These are phyloP conservation scores for Ulmus americana DNA, from an alignment of 331 rosid genomes.

Conservation along the genomic window DNA sequence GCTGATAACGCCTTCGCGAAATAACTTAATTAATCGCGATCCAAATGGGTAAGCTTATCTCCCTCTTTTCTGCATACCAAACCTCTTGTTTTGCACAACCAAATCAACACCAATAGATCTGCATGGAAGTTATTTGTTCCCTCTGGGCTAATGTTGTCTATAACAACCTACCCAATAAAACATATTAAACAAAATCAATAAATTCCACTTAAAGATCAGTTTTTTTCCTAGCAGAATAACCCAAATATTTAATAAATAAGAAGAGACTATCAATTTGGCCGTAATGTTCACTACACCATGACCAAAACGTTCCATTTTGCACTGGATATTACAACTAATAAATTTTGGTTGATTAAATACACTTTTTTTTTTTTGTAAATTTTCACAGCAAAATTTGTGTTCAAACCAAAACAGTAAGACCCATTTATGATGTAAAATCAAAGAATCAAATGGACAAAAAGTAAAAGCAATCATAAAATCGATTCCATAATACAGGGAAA, in stretches of 20 bases:
- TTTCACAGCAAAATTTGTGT: not conserved
- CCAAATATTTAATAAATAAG: not conserved
- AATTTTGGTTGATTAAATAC: not conserved
- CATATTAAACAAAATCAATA: slow-evolving; percentile 14
- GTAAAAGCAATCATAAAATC: not conserved
- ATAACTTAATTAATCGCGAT: slow-evolving; percentile 26
- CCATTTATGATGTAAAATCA: not conserved
- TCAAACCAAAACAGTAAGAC: not conserved
- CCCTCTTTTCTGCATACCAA: slow-evolving; percentile 12
- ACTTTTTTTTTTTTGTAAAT: not conserved
- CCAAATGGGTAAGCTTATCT: slow-evolving; percentile 25
- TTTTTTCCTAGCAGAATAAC: slow-evolving; percentile 2
- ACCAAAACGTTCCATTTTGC: not conserved
- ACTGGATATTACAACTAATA: not conserved
- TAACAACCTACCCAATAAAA: slow-evolving; percentile 39
- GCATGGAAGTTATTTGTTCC: slow-evolving; percentile 47
- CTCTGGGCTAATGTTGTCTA: slow-evolving; percentile 35
- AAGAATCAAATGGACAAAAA: not conserved
- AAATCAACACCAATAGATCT: slow-evolving; percentile 48
- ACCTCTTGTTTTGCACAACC: slow-evolving; percentile 36
- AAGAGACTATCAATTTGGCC: not conserved
- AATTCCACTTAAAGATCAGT: slow-evolving; percentile 21
- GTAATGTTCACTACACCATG: not conserved
- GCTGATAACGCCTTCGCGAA: slow-evolving; percentile 50
- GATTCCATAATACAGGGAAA: not conserved